Evolutionary conservation across 2,329 filamentous ascomycete species (phyloP), one percentile per base, ranked within the genome.

Genomic region (Xylaria sp.): DNA sequence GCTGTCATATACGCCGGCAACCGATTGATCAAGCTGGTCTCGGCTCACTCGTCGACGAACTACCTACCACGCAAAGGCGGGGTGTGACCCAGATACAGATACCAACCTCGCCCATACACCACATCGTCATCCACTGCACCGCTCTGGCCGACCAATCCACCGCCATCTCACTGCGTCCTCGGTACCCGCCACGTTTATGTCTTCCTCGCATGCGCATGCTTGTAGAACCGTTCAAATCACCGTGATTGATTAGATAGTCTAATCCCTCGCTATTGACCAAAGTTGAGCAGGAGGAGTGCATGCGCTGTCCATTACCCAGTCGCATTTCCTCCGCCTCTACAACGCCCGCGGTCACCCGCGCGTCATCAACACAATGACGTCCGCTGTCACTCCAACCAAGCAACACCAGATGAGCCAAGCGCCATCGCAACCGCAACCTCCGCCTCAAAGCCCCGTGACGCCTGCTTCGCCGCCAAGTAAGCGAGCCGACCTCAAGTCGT

Each of bases 401-500:
- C 72, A 72, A 26, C 71, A 65, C 38, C 71, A 70, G 40, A 74
- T 74, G 72, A 75, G 66, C 66, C 73, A 77, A 51, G 73, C 75
- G 26, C 75, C 73, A 49, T 72, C 76, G 46, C 67, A 64, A 58
- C 54, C 54, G 36, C 56, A 44, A 6, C 38, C 40, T 33, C 38
- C 56, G 15, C 26, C 36, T n/a, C 74, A 72, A 60, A 51, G 67
- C 58, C 59, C 70, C 46, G 57, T 80, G 78, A 80, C 82, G 81
- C 76, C 85, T 79, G 78, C 86, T 79, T 93, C 93, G 49, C 93
- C 92, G 64, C 93, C 93, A 36, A 93, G 90, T 73, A 97, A 92
- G 83, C 90, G 93, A 79, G 57, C 63, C 33, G 94, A 97, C 79
- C 85, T 98, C 74, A 92, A 94, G 75, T 97, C 93, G 68, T 99